phyloP scores from a whole-genome alignment of 2,329 filamentous ascomycete genomes.

The Sporothrix variecibatus region DNA sequence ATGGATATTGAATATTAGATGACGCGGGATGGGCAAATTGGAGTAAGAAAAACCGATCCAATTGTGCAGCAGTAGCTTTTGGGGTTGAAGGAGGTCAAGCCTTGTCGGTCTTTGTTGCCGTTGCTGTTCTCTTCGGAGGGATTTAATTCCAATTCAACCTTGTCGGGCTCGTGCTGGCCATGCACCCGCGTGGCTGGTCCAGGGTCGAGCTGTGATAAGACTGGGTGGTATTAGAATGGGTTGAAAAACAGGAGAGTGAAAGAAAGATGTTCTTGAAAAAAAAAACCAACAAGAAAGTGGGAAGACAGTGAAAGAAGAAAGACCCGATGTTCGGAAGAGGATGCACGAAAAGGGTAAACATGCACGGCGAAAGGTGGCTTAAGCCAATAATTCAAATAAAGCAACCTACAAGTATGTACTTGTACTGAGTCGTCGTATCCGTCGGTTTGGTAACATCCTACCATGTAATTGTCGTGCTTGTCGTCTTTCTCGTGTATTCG shows the following conservation, averaged over 20 bases:
- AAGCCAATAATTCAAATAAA: neutral
- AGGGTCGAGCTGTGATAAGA: neutral
- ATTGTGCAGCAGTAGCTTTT: too few relatives aligned
- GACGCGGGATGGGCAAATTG: neutral
- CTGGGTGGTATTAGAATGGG: neutral
- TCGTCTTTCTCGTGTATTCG: neutral
- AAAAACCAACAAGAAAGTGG: neutral
- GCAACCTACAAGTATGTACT: neutral
- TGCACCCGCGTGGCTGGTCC: constrained; percentile 11
- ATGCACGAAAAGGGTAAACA: neutral
- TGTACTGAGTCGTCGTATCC: neutral
- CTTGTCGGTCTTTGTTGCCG: neutral
- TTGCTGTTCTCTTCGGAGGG: neutral
- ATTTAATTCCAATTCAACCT: neutral
- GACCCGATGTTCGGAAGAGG: neutral
- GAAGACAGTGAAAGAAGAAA: neutral
- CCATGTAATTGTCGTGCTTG: constrained; percentile 5
- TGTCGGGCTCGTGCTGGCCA: constrained; percentile 4
- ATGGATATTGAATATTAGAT: neutral
- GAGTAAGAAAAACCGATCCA: too few relatives aligned
- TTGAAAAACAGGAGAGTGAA: too few relatives aligned
- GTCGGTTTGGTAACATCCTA: neutral
- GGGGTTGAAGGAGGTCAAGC: neutral
- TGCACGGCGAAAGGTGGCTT: neutral
- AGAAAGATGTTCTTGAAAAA: neutral